A percentile compares a stretch with the other conserved stretches of the same genome.
These are phyloP conservation scores for Aureobasidium mangrovei DNA, from an alignment of 2,329 filamentous ascomycete species.

Conservation along the genomic window DNA sequence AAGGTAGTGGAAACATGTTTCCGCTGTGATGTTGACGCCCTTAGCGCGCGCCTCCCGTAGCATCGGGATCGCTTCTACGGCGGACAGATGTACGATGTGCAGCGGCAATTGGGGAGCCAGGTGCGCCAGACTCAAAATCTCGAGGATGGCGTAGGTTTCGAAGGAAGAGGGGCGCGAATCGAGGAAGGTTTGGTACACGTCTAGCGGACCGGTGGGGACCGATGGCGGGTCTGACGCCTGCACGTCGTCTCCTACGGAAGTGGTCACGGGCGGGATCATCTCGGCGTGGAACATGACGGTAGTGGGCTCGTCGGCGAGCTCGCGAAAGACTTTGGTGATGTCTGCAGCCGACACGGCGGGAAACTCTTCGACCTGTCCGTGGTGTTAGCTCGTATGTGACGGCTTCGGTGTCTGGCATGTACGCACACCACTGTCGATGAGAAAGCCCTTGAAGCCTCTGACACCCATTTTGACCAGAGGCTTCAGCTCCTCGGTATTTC, in stretches of 20 bases:
- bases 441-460: slow-evolving; percentile 91
- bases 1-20: slow-evolving; percentile 94
- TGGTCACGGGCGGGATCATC: slow-evolving; percentile 83
- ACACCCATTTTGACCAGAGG: slow-evolving; percentile 78
- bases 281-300: slow-evolving; percentile 99
- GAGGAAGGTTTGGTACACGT: slow-evolving; percentile 81
- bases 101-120: slow-evolving; percentile 73
- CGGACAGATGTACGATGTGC: slow-evolving; percentile 86
- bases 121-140: slow-evolving; percentile 74
- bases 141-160: slow-evolving; percentile 81
- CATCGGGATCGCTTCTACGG: slow-evolving; percentile 42
- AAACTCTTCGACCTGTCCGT: slow-evolving; percentile 76
- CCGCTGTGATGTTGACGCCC: slow-evolving; percentile 81
- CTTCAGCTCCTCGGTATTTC: slow-evolving; percentile 71
- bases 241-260: slow-evolving; percentile 69
- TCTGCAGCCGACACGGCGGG: slow-evolving; percentile 77
- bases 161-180: slow-evolving; percentile 81
- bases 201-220: slow-evolving; percentile 61
- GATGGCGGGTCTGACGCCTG: slow-evolving; percentile 59
- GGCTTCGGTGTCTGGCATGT: not conserved
- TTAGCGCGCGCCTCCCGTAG: slow-evolving; percentile 55
- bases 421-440: slow-evolving; percentile 89
- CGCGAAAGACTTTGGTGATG: slow-evolving; percentile 69
- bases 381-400: slow-evolving; percentile 17
- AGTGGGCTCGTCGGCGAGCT: slow-evolving; percentile 70